Evolutionary conservation across 441 rosid genomes (phyloP), one percentile per base, ranked within the genome.

Genomic region (Arabidopsis hybrid): DNA sequence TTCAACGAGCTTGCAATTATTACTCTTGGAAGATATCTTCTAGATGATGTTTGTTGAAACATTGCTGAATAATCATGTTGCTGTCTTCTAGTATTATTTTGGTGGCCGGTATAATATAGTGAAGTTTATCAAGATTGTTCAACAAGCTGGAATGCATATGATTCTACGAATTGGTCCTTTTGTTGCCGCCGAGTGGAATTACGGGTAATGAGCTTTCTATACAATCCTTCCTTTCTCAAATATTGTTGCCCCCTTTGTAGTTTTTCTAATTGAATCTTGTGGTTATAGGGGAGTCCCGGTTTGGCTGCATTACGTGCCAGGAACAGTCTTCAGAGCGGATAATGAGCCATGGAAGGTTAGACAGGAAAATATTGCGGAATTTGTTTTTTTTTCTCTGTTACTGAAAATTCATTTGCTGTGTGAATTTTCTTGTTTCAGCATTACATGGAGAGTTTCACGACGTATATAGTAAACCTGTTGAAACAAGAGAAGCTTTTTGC

Each of bases 111-210:
- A 81, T 53, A 85, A 95, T 85, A 83, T 95, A 73, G 97, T 95
- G 76, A 93, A 91, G 85, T 95, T 95, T 79, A 86, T 88, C 64
- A 93, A 91, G 85, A 86, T 69, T 73, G 89, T 95, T 72, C 97
- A 91, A 74, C 82, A 89, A 72, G 97, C 95, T 29, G 91, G 93
- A 59, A 84, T 95, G 97, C 86, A 89, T 67, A 81, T 93, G 85
- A 90, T 90, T 73, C 97, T 95, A 56, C 85, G 98, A 12, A 93
- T 95, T 34, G 99, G 99, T 8, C 99, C 99, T 36, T 91, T 88
- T 73, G 86, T 93, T 76, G 97, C 95, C 0, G 99, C 99, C n/a
- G 98, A 95, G 78, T 95, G 97, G 96, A 86, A 87, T 77, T 93
- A 70, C 60, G 98, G 99, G 99, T 95, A 82, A 46, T 55, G 60